A percentile compares a stretch with the other conserved stretches of the same genome.
Evolutionary conservation across 2,329 filamentous ascomycete species (phyloP).

Genomic region (Aspergillus tubingensis): DNA sequence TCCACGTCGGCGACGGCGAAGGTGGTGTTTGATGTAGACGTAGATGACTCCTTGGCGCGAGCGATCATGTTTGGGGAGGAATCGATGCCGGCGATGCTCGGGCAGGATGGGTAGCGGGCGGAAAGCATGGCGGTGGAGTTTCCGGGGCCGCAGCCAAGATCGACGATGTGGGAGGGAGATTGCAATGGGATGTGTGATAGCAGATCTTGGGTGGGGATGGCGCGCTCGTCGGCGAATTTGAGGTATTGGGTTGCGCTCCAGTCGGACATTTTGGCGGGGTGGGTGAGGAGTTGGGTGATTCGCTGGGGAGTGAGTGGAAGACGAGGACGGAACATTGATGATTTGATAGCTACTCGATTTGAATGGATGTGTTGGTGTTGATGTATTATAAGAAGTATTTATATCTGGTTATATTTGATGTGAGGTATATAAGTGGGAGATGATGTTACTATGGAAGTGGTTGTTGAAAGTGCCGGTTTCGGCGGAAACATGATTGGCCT

Average conservation of each 20-base stretch:
- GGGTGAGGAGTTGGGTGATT: neutral
- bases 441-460: too few species aligned
- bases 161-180: conserved; percentile 51
- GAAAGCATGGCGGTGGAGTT: conserved; percentile 58
- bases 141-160: conserved; percentile 63
- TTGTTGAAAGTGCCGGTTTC: too few species aligned
- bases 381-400: too few species aligned
- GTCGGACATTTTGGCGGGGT: conserved; percentile 16
- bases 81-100: conserved; percentile 56
- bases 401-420: too few species aligned
- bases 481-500: too few species aligned
- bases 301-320: neutral
- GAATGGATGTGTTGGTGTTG: too few species aligned
- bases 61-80: conserved; percentile 58
- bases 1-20: conserved; percentile 53
- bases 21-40: conserved; percentile 25
- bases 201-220: conserved; percentile 56
- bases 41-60: conserved; percentile 40
- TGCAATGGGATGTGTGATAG: conserved; percentile 49
- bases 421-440: too few species aligned
- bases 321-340: neutral
- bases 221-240: conserved; percentile 57
- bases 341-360: too few species aligned
- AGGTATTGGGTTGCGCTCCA: conserved; percentile 62
- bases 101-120: conserved; percentile 47